A percentile compares a stretch with the other conserved stretches of the same genome.
Conservation (phyloP, 140 eudicot species). For the Erigeron philadelphicus region DNA sequence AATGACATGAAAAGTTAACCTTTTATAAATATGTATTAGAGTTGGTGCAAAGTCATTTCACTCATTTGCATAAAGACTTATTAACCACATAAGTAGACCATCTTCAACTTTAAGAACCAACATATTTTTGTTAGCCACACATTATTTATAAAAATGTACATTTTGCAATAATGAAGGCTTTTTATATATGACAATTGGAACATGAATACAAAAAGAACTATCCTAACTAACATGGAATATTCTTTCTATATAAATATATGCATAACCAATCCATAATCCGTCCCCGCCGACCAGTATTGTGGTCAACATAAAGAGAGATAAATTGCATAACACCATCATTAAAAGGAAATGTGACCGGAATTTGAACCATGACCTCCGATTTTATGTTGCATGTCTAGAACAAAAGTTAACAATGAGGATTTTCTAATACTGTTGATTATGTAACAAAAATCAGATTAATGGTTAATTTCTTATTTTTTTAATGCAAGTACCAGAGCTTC, state of each 20-base stretch:
- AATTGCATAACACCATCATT: too few relatives aligned
- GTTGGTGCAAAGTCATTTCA: not conserved
- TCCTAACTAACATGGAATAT: not conserved
- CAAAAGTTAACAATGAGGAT: too few relatives aligned
- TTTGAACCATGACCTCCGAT: too few relatives aligned
- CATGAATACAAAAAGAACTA: not conserved
- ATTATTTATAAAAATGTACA: not conserved
- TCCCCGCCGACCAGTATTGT: too few relatives aligned
- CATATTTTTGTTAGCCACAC: not conserved
- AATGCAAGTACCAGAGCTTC: conserved; percentile 13
- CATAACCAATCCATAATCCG: too few relatives aligned
- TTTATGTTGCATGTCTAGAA: too few relatives aligned
- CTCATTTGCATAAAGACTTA: conserved; percentile 2
- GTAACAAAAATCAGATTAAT: not conserved
- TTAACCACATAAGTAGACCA: not conserved
- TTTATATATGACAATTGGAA: not conserved
- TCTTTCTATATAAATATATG: too few relatives aligned
- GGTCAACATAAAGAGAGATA: too few relatives aligned
- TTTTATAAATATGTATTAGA: not conserved
- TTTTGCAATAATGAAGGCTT: not conserved
- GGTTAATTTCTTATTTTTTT: not conserved
- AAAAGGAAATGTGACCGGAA: too few relatives aligned
- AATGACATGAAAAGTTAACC: conserved; percentile 1
- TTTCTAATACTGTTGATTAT: not conserved
- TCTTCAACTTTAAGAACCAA: not conserved